Conservation (phyloP, 1,284 basidiomycete genomes). For the Vanrija sp. region DNA sequence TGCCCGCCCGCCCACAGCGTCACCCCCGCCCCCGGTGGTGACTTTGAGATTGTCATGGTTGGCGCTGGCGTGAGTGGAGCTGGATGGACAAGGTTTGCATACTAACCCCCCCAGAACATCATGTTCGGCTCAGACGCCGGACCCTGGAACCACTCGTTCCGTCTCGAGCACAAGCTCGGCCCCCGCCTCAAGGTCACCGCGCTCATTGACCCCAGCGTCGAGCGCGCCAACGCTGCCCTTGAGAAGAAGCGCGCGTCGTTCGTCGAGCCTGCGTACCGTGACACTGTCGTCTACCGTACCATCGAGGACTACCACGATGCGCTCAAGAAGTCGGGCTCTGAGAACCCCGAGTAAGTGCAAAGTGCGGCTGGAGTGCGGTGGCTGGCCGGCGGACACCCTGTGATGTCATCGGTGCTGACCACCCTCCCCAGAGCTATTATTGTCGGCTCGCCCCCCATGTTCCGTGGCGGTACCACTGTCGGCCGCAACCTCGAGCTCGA, state of each 20-base stretch:
- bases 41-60: conserved; percentile 87
- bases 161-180: conserved; percentile 92
- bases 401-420: background rate
- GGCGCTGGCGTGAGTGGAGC: conserved; percentile 63
- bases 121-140: conserved; percentile 88
- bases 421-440: conserved; percentile 61
- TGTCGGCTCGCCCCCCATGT: conserved; percentile 89
- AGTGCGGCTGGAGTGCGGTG: conserved; percentile 14
- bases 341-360: conserved; percentile 51
- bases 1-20: conserved; percentile 30
- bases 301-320: conserved; percentile 78
- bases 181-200: conserved; percentile 93
- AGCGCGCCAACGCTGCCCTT: conserved; percentile 75
- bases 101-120: conserved; percentile 58
- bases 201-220: conserved; percentile 83
- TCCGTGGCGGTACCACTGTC: conserved; percentile 71
- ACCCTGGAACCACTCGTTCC: conserved; percentile 72
- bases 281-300: conserved; percentile 81
- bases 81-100: background rate
- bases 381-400: background rate
- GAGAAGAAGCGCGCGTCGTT: conserved; percentile 89
- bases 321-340: conserved; percentile 54
- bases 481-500: conserved; percentile 87
- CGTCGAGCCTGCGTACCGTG: conserved; percentile 87
- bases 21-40: conserved; percentile 51